phyloP scores from a whole-genome alignment of 148 eudicot species.

The Fagopyrum esculentum region DNA sequence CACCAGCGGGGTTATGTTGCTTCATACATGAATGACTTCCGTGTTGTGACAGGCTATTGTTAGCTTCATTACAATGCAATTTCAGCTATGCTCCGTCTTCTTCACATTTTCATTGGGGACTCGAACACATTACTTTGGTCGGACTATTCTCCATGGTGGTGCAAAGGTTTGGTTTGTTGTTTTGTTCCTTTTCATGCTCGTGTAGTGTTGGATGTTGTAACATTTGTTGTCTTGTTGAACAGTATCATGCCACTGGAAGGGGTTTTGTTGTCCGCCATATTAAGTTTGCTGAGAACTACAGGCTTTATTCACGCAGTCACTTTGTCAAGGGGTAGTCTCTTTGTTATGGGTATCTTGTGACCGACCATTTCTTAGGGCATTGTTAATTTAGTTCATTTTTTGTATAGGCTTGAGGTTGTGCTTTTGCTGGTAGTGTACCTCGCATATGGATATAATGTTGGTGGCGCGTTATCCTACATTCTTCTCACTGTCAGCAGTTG shows the following conservation, averaged over 20 bases:
- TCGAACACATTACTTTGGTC: conserved; percentile 93
- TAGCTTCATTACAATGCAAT: conserved; percentile 92
- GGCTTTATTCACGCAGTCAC: conserved; percentile 98
- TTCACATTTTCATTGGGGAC: conserved; percentile 98
- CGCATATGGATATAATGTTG: conserved; percentile 67
- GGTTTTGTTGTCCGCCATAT: conserved; percentile 98
- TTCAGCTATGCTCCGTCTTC: conserved; percentile 88
- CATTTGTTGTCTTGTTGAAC: conserved; percentile 19
- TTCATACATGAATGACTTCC: neutral
- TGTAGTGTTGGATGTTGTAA: neutral
- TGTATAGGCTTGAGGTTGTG: conserved; percentile 77
- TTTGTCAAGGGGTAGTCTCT: conserved; percentile 80
- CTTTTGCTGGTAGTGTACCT: conserved; percentile 75
- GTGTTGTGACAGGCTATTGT: conserved; percentile 68
- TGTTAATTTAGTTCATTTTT: conserved; percentile 5
- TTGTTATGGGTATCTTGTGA: neutral
- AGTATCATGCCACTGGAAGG: conserved; percentile 98
- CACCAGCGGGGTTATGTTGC: neutral
- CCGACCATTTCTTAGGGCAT: neutral
- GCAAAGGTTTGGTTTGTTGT: conserved; percentile 59
- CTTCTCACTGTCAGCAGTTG: conserved; percentile 92
- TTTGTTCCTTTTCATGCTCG: conserved; percentile 2
- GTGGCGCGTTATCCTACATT: conserved; percentile 66
- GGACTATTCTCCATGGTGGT: conserved; percentile 98
- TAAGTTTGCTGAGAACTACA: conserved; percentile 90